phyloP scores from a whole-genome alignment of 1,139 yeast species.

The Yamadazyma blattariae region DNA sequence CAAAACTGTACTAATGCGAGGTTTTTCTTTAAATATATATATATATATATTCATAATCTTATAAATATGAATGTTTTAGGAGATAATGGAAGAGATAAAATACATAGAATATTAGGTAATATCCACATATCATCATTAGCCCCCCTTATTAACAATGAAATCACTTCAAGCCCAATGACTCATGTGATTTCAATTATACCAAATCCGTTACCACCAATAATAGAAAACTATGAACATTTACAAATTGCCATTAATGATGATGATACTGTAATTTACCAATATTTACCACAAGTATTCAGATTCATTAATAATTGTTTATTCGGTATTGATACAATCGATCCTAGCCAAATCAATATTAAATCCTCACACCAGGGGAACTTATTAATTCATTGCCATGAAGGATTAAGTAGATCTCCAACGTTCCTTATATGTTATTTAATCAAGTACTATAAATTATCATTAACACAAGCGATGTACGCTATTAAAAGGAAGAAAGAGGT shows the following conservation, averaged over 20 bases:
- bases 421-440: constrained; percentile 75
- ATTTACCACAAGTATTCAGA: constrained; percentile 55
- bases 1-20: too few species aligned
- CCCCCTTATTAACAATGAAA: constrained; percentile 47
- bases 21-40: too few species aligned
- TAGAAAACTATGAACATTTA: constrained; percentile 32
- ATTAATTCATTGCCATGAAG: constrained; percentile 79
- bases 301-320: constrained; percentile 67
- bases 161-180: constrained; percentile 50
- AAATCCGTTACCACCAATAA: constrained; percentile 56
- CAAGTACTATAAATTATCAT: constrained; percentile 60
- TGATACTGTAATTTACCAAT: constrained; percentile 57
- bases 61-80: too few species aligned
- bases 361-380: constrained; percentile 43
- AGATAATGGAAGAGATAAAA: too few species aligned
- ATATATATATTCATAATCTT: too few species aligned
- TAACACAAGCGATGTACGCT: constrained; percentile 67
- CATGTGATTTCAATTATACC: constrained; percentile 68
- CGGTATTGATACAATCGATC: too few species aligned
- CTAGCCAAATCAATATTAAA: constrained; percentile 12
- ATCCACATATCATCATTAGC: constrained; percentile 59
- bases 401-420: constrained; percentile 78
- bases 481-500: constrained; percentile 58
- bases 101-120: constrained; percentile 58
- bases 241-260: constrained; percentile 74